Conservation (phyloP, 208 protist genomes). For the Leptomonas seymouri region DNA sequence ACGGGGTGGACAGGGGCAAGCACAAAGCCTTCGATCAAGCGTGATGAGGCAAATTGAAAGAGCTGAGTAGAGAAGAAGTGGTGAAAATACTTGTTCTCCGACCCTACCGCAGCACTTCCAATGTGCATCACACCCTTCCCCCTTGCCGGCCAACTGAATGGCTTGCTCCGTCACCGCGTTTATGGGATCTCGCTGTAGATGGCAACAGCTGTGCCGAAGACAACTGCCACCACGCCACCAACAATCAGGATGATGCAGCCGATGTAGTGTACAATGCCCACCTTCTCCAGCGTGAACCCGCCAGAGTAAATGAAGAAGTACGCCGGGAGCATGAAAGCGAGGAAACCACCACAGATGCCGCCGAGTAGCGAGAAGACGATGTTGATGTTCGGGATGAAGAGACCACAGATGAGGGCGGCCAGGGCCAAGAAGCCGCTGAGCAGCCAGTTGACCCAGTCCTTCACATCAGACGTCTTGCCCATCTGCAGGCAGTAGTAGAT, state of each 20-base stretch:
- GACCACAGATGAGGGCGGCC: constrained; percentile 61
- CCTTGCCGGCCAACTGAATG: neutral
- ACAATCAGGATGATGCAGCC: constrained; percentile 55
- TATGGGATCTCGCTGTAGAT: constrained; percentile 49
- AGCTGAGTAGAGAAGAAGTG: constrained; percentile 4
- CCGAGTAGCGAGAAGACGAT: constrained; percentile 83
- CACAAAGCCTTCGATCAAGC: no score
- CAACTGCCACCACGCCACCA: constrained; percentile 63
- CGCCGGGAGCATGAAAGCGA: constrained; percentile 84
- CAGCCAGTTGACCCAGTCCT: constrained; percentile 48
- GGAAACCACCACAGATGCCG: constrained; percentile 66
- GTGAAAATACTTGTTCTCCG: neutral
- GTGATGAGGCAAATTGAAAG: no score
- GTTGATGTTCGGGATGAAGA: constrained; percentile 81
- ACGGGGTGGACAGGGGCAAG: no score
- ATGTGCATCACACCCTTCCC: neutral
- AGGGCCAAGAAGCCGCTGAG: constrained; percentile 51
- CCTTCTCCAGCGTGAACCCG: constrained; percentile 53
- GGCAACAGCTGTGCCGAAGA: constrained; percentile 70
- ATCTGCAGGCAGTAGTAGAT: constrained; percentile 67
- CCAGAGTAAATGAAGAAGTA: constrained; percentile 81
- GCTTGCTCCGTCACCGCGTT: neutral
- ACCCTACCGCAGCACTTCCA: neutral
- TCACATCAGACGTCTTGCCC: constrained; percentile 55
- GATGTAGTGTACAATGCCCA: constrained; percentile 55